These are phyloP conservation scores for Xylaria bambusicola DNA, from an alignment of 495 filamentous ascomycete genomes.

Conservation along the genomic window DNA sequence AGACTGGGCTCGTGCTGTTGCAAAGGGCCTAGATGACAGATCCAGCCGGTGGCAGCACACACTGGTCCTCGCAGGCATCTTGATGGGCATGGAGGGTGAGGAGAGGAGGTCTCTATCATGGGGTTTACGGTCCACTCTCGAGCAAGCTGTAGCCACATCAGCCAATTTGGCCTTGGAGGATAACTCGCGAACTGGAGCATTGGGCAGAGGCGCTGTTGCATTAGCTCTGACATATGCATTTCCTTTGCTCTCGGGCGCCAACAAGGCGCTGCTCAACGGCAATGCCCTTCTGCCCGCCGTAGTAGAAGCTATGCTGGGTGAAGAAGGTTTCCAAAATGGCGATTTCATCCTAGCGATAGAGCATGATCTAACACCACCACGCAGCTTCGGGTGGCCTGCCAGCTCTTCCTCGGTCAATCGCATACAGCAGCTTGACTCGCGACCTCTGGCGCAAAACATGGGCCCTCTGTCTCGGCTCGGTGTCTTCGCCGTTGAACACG, in stretches of 20 bases:
- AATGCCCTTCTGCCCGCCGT: constrained; percentile 73
- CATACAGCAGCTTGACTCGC: constrained; percentile 58
- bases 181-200: constrained; percentile 45
- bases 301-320: constrained; percentile 63
- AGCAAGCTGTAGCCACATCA: constrained; percentile 75
- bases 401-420: constrained; percentile 60
- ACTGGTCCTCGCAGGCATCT: constrained; percentile 74
- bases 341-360: constrained; percentile 81
- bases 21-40: constrained; percentile 80
- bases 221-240: constrained; percentile 81
- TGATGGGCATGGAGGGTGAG: constrained; percentile 77
- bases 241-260: constrained; percentile 64
- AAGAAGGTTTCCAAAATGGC: constrained; percentile 78
- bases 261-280: constrained; percentile 64
- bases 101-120: constrained; percentile 63
- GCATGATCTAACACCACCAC: constrained; percentile 67
- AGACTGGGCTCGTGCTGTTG: constrained; percentile 81
- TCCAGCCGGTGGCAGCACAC: constrained; percentile 88
- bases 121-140: constrained; percentile 68
- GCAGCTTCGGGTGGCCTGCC: constrained; percentile 72
- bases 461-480: constrained; percentile 78
- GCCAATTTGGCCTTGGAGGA: constrained; percentile 71
- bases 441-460: constrained; percentile 75
- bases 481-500: constrained; percentile 70
- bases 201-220: constrained; percentile 63